These are phyloP conservation scores for Phytophthora podocarpi DNA, from an alignment of 352 stramenopile species.

Conservation along the genomic window DNA sequence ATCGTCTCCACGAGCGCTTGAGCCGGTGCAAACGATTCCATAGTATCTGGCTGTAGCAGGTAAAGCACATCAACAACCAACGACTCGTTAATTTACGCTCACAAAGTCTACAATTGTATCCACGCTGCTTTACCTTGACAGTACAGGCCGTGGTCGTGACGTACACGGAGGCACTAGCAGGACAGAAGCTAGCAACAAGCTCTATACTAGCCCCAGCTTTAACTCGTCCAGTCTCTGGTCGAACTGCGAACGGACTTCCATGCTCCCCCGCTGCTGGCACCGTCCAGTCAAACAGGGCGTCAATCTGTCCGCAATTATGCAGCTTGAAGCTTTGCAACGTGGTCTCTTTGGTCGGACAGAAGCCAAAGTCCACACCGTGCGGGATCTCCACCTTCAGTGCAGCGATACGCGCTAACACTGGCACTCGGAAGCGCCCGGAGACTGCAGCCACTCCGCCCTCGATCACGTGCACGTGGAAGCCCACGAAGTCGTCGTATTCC, in stretches of 20 bases:
- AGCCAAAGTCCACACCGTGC: slow-evolving; percentile 84
- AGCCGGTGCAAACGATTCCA: slow-evolving; percentile 22
- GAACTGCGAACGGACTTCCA: slow-evolving; percentile 78
- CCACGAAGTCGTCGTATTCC: slow-evolving; percentile 93
- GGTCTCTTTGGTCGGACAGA: slow-evolving; percentile 88
- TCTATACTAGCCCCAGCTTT: slow-evolving; percentile 63
- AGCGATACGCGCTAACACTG: slow-evolving; percentile 84
- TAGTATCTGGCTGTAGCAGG: slow-evolving; percentile 32
- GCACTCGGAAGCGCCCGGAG: slow-evolving; percentile 85
- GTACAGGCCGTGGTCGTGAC: slow-evolving; percentile 77
- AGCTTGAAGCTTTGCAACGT: slow-evolving; percentile 76
- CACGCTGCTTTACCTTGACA: slow-evolving; percentile 50
- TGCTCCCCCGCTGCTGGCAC: slow-evolving; percentile 66
- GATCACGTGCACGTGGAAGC: slow-evolving; percentile 89
- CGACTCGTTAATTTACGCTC: neutral
- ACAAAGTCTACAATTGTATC: neutral
- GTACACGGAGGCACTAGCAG: slow-evolving; percentile 81
- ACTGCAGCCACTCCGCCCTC: slow-evolving; percentile 70
- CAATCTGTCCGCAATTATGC: slow-evolving; percentile 89
- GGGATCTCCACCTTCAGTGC: slow-evolving; percentile 67
- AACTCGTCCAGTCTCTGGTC: slow-evolving; percentile 70
- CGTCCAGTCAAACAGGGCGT: slow-evolving; percentile 86
- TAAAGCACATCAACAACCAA: slow-evolving; percentile 3
- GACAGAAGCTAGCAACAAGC: slow-evolving; percentile 78
- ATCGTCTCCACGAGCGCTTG: slow-evolving; percentile 54